A percentile compares a stretch with the other conserved stretches of the same genome.
Conservation (phyloP, 805 yeast species). For the Spathaspora passalidarum region DNA sequence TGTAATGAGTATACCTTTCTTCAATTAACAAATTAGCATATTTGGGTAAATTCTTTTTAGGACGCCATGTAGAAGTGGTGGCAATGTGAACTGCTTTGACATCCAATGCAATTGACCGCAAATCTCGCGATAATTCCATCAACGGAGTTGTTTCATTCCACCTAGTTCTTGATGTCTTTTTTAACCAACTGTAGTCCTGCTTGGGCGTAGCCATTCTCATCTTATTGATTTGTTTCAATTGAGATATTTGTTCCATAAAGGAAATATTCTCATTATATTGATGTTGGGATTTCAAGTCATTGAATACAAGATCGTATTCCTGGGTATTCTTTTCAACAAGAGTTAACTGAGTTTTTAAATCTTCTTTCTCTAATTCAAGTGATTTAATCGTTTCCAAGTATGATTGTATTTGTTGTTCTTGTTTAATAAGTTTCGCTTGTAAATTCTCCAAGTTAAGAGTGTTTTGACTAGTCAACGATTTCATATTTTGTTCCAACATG, state of each 20-base stretch:
- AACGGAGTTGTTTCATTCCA: conserved; percentile 7
- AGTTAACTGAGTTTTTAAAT: conserved; percentile 18
- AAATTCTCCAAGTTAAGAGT: conserved; percentile 22
- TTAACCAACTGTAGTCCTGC: conserved; percentile 21
- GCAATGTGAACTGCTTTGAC: conserved; percentile 11
- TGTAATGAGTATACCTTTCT: conserved; percentile 13
- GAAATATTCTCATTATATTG: conserved; percentile 30
- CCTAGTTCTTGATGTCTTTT: conserved; percentile 4
- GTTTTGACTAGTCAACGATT: conserved; percentile 24
- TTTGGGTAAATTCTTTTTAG: conserved; percentile 13
- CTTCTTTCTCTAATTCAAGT: conserved; percentile 22
- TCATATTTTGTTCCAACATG: conserved; percentile 43
- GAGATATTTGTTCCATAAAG: conserved; percentile 43
- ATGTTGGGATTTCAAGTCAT: conserved; percentile 29
- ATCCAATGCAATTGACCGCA: conserved; percentile 6
- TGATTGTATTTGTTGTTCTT: conserved; percentile 18
- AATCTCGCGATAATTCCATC: conserved; percentile 6
- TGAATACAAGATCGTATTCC: conserved; percentile 20
- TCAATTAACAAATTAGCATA: conserved; percentile 16
- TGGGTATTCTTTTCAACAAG: conserved; percentile 1
- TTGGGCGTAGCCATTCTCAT: not conserved
- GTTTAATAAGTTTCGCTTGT: conserved; percentile 9
- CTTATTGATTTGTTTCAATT: conserved; percentile 34
- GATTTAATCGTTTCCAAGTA: conserved; percentile 18
- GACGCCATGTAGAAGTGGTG: conserved; percentile 11